Percentiles rank a stretch among this genome's conserved stretches.
These are phyloP conservation scores for Phaeosphaeriaceae sp. DNA, from an alignment of 2,329 filamentous ascomycete species.

Conservation along the genomic window DNA sequence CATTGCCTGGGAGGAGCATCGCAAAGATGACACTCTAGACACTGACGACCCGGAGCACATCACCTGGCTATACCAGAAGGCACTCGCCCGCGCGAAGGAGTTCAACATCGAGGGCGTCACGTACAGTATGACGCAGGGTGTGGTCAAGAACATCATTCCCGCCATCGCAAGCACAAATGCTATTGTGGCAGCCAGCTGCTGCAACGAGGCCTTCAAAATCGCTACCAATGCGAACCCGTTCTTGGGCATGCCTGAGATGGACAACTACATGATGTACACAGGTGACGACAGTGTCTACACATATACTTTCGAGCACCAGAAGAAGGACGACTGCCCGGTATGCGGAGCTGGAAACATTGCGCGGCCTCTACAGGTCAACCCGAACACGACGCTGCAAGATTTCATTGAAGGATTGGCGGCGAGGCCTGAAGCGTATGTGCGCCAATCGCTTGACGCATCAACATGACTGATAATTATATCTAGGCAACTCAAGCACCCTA, in stretches of 20 bases:
- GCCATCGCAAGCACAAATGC: slow-evolving; percentile 98
- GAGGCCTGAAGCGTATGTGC: slow-evolving; percentile 74
- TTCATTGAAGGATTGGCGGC: slow-evolving; percentile 85
- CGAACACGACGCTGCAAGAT: slow-evolving; percentile 77
- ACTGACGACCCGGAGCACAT: slow-evolving; percentile 97
- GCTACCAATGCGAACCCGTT: slow-evolving; percentile 82
- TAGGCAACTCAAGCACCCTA: slow-evolving; percentile 88
- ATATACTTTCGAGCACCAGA: slow-evolving; percentile 94
- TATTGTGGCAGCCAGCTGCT: slow-evolving; percentile 93
- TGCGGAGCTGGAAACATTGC: slow-evolving; percentile 77
- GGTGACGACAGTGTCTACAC: slow-evolving; percentile 96
- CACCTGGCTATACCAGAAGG: slow-evolving; percentile 92
- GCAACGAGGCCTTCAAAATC: slow-evolving; percentile 96
- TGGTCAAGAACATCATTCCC: slow-evolving; percentile 99
- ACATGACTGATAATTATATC: slow-evolving; percentile 17
- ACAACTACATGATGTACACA: slow-evolving; percentile 98
- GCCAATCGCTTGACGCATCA: neutral
- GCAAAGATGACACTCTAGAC: slow-evolving; percentile 80
- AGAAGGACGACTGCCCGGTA: slow-evolving; percentile 93
- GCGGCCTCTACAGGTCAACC: slow-evolving; percentile 75
- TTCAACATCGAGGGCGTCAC: slow-evolving; percentile 93
- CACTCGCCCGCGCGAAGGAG: slow-evolving; percentile 79
- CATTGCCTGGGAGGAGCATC: slow-evolving; percentile 86
- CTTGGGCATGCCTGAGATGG: slow-evolving; percentile 75
- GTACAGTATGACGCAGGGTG: slow-evolving; percentile 94